Evolutionary conservation across 306 rosid species (phyloP), one percentile per base, ranked within the genome.

Genomic region (Vicia sativa): DNA sequence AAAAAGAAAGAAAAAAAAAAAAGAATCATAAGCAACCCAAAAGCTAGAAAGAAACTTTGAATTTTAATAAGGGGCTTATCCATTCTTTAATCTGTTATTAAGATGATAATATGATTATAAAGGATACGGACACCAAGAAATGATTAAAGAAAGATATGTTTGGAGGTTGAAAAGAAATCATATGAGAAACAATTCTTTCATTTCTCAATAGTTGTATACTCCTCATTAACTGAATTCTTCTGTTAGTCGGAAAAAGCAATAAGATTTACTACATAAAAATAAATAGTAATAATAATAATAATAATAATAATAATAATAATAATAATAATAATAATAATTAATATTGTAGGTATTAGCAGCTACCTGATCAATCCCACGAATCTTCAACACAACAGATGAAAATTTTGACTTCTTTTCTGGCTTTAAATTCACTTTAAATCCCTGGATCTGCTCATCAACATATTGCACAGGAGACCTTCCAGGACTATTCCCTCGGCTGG

Each of bases 351-450:
- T 44, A 35, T 73, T 34, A 49, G 58, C 54, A 71, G 67, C 70
- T 74, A 93, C 98, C 98, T 86, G 88, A 87, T 93, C 98, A 79
- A 93, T 86, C 60, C 98, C 98, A 21, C 98, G 89, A 52, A 93
- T 87, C 85, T 87, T 93, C 81, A 93, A 82, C 70, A 93, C 98
- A 70, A 90, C 98, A 31, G 98, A 87, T 78, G 96, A 87, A 79
- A 93, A 86, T 80, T 88, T 88, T 73, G 98, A 93, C 84, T 88
- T 93, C 85, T 68, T 90, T 81, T 93, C 98, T 28, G 89, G 96
- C 84, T 82, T 88, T 69, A 93, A 77, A 78, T 86, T 93, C 59
- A 92, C 91, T 85, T 85, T 90, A 80, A 93, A 93, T 61, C 96
- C 96, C 23, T 88, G 97, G 78, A 90, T 84, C 65, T 84, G 96